Evolutionary conservation across 108 stramenopile genomes (phyloP).

Genomic region (Chaetoceros muelleri): DNA sequence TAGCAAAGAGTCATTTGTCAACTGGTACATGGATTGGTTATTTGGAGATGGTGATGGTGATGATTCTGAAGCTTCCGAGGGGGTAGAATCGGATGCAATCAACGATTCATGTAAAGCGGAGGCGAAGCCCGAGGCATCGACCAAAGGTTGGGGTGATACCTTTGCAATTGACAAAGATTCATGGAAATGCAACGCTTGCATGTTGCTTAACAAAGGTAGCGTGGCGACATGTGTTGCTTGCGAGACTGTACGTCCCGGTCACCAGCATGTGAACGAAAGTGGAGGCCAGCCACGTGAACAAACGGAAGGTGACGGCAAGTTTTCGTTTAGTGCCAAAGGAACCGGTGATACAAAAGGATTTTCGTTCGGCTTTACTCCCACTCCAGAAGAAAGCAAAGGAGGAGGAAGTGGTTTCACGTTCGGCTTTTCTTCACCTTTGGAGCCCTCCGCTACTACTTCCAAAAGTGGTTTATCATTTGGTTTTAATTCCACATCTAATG

Average conservation of each 20-base stretch:
- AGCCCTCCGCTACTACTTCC: not conserved
- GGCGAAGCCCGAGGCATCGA: not conserved
- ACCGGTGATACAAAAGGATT: not conserved
- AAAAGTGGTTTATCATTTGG: conserved; percentile 6
- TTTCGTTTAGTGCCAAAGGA: not conserved
- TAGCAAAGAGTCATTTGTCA: conserved; percentile 40
- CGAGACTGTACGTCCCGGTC: conserved; percentile 64
- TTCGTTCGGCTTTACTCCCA: conserved; percentile 5
- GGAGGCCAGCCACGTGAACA: not conserved
- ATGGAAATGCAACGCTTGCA: conserved; percentile 83
- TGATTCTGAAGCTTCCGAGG: conserved; percentile 18
- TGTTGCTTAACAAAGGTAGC: conserved; percentile 48
- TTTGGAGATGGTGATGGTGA: conserved; percentile 70
- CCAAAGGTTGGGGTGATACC: conserved; percentile 31
- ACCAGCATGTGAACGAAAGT: conserved; percentile 9
- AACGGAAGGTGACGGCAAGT: not conserved
- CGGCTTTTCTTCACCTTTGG: not conserved
- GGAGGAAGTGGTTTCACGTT: not conserved
- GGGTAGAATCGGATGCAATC: conserved; percentile 10
- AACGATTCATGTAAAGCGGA: not conserved
- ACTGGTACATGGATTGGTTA: conserved; percentile 84
- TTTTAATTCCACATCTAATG: not conserved
- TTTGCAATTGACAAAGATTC: conserved; percentile 46
- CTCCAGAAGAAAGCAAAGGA: no score
- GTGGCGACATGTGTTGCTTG: conserved; percentile 56